phyloP scores from a whole-genome alignment of 176 grass and related monocot genomes.

The Microstegium vimineum region DNA sequence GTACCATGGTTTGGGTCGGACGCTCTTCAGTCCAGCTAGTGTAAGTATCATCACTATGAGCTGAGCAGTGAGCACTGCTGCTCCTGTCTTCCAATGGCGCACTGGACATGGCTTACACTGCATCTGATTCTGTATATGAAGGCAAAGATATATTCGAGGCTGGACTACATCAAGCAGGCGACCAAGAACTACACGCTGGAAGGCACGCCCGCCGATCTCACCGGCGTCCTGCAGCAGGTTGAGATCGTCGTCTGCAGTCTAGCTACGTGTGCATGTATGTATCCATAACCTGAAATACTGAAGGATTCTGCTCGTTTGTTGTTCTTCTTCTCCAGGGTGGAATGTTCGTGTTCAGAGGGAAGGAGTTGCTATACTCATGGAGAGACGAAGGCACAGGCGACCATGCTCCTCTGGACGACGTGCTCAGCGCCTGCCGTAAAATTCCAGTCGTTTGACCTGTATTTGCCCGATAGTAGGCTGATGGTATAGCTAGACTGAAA shows the following conservation, averaged over 20 bases:
- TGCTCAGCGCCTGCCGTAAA: slow-evolving; percentile 34
- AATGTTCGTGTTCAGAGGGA: slow-evolving; percentile 80
- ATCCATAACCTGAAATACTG: neutral
- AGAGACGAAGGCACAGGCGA: slow-evolving; percentile 84
- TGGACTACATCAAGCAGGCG: slow-evolving; percentile 54
- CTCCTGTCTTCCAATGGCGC: neutral
- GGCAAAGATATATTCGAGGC: slow-evolving; percentile 58
- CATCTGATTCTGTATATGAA: slow-evolving; percentile 13
- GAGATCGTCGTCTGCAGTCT: neutral
- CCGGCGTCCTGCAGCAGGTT: slow-evolving; percentile 62
- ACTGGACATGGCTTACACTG: neutral
- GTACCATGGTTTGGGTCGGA: slow-evolving; percentile 70
- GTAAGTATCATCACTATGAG: slow-evolving; percentile 35
- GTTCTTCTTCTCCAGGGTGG: slow-evolving; percentile 49
- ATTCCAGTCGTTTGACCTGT: slow-evolving; percentile 9
- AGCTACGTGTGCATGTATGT: neutral
- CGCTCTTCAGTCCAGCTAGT: slow-evolving; percentile 66
- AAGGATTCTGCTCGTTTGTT: neutral
- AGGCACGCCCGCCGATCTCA: slow-evolving; percentile 39
- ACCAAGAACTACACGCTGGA: slow-evolving; percentile 59
- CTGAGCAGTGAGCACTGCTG: neutral
- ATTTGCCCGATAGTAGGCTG: neutral
- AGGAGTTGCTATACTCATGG: slow-evolving; percentile 61
- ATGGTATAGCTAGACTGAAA: neutral
- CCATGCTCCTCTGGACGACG: slow-evolving; percentile 68